Evolutionary conservation across 495 filamentous ascomycete genomes (phyloP).

Genomic region (Cetradonia linearis): DNA sequence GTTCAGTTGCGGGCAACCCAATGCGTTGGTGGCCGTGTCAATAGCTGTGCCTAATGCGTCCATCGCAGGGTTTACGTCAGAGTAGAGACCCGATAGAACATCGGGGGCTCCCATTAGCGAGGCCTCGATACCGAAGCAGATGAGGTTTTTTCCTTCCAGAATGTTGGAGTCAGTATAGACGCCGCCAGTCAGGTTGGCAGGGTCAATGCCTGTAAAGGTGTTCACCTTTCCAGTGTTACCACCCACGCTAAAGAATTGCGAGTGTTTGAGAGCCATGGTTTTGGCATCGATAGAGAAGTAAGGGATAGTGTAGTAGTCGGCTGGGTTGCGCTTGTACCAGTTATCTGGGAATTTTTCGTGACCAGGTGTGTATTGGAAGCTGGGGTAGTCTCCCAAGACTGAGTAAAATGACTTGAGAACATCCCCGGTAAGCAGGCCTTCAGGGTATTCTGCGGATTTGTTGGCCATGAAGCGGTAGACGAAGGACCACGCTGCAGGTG

Average conservation of each 20-base stretch:
- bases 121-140: slow-evolving; percentile 39
- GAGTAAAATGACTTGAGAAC: slow-evolving; percentile 39
- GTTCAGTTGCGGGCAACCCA: slow-evolving; percentile 26
- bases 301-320: slow-evolving; percentile 34
- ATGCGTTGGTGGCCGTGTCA: slow-evolving; percentile 15
- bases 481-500: slow-evolving; percentile 37
- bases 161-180: slow-evolving; percentile 35
- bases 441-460: slow-evolving; percentile 30
- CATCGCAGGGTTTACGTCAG: slow-evolving; percentile 29
- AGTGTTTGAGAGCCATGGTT: slow-evolving; percentile 27
- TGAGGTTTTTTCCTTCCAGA: slow-evolving; percentile 37
- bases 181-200: slow-evolving; percentile 42
- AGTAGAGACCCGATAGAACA: slow-evolving; percentile 32
- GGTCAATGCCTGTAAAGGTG: slow-evolving; percentile 44
- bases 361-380: slow-evolving; percentile 37
- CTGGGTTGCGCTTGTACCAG: slow-evolving; percentile 46
- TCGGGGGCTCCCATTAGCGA: slow-evolving; percentile 37
- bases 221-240: slow-evolving; percentile 48
- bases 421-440: slow-evolving; percentile 31
- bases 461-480: slow-evolving; percentile 33
- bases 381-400: slow-evolving; percentile 32
- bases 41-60: slow-evolving; percentile 19
- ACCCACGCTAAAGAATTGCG: slow-evolving; percentile 37
- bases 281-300: slow-evolving; percentile 31
- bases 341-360: slow-evolving; percentile 35